Conservation (phyloP, 179 eudicot genomes). For the Silene coronaria region DNA sequence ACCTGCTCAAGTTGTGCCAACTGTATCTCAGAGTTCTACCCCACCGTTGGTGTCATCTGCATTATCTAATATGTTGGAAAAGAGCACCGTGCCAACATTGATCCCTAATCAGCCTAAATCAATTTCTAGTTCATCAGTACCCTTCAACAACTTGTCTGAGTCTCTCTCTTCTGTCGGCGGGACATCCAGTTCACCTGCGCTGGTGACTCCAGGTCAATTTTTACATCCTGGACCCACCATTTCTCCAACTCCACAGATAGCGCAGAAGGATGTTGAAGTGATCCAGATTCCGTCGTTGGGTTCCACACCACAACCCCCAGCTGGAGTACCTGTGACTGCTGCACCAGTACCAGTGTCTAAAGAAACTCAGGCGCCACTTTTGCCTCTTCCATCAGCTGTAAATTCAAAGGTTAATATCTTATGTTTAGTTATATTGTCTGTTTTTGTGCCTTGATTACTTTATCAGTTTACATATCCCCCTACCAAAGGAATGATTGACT, state of each 20-base stretch:
- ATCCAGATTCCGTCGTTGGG: constrained; percentile 31
- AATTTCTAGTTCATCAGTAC: constrained; percentile 26
- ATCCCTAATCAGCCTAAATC: constrained; percentile 30
- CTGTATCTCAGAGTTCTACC: constrained; percentile 28
- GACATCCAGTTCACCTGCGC: constrained; percentile 31
- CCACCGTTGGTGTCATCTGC: constrained; percentile 29
- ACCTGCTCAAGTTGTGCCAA: constrained; percentile 28
- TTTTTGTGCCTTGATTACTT: constrained; percentile 5
- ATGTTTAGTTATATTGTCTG: neutral
- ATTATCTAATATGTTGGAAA: constrained; percentile 30
- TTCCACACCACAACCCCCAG: constrained; percentile 23
- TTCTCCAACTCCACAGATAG: constrained; percentile 30
- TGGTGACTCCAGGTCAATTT: constrained; percentile 58
- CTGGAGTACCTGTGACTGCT: constrained; percentile 9
- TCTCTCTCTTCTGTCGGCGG: constrained; percentile 30
- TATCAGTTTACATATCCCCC: neutral
- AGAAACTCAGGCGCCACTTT: constrained; percentile 33
- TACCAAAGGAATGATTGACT: neutral
- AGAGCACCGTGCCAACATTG: constrained; percentile 26
- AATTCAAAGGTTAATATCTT: constrained; percentile 30
- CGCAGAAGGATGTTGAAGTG: constrained; percentile 48
- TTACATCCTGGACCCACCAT: constrained; percentile 40
- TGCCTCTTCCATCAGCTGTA: constrained; percentile 44
- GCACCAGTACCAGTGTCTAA: constrained; percentile 24
- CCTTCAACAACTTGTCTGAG: constrained; percentile 33